A percentile compares a stretch with the other conserved stretches of the same genome.
phyloP scores from a whole-genome alignment of 2,329 filamentous ascomycete genomes.

The Arthrocladium fulminans region DNA sequence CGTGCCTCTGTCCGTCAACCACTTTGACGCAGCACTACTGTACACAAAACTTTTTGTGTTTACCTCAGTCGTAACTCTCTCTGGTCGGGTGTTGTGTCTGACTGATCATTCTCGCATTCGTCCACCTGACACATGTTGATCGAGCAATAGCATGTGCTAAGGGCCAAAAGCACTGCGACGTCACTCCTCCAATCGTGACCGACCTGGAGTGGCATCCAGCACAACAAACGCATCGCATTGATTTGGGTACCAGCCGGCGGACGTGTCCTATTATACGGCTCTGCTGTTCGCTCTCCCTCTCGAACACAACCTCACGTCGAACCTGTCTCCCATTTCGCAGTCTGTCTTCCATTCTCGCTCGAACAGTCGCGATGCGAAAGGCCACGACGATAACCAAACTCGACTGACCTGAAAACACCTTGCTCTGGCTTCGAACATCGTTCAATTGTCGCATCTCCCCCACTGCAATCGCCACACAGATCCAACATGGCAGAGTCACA shows the following conservation, averaged over 20 bases:
- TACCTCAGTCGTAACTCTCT: neutral
- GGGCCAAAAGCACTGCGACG: constrained; percentile 1
- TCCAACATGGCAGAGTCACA: neutral
- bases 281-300: constrained; percentile 5
- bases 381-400: constrained; percentile 6
- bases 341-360: neutral
- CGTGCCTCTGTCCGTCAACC: neutral
- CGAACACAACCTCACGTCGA: constrained; percentile 7
- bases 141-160: constrained; percentile 2
- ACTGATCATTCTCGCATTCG: neutral
- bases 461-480: neutral
- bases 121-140: neutral
- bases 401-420: neutral
- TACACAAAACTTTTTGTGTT: constrained; percentile 3
- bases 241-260: constrained; percentile 7
- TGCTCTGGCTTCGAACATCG: constrained; percentile 6
- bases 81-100: neutral
- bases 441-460: neutral
- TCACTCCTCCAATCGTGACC: constrained; percentile 10
- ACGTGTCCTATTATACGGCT: neutral
- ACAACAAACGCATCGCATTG: constrained; percentile 7
- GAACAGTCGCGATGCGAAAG: constrained; percentile 9
- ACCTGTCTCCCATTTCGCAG: neutral
- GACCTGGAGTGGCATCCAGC: constrained; percentile 4
- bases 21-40: neutral